Percentiles rank a stretch among this genome's conserved stretches.
Conservation (phyloP, 2,329 filamentous ascomycete species). For the Diaporthe batatas region DNA sequence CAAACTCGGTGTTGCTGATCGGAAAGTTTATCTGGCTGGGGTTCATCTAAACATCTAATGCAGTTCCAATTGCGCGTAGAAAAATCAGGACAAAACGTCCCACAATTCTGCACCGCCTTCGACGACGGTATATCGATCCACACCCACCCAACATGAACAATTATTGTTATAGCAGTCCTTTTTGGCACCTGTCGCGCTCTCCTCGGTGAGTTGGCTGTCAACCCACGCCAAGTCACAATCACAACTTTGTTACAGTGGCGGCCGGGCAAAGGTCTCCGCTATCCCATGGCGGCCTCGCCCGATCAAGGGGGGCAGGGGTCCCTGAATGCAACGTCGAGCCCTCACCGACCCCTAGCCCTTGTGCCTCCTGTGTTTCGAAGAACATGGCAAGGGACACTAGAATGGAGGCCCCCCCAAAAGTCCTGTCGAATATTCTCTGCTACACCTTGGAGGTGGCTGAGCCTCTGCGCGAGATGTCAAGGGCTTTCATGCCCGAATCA, state of each 20-base stretch:
- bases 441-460: constrained; percentile 38
- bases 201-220: not conserved
- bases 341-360: constrained; percentile 20
- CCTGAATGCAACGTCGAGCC: constrained; percentile 17
- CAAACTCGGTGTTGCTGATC: constrained; percentile 28
- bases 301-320: not conserved
- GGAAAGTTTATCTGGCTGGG: constrained; percentile 25
- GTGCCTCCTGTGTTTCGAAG: constrained; percentile 22
- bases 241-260: not conserved
- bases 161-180: not conserved
- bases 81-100: constrained; percentile 11
- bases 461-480: constrained; percentile 23
- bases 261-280: not conserved
- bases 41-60: constrained; percentile 24
- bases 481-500: constrained; percentile 7
- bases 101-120: constrained; percentile 13
- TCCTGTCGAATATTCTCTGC: constrained; percentile 23
- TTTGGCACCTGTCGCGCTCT: not conserved
- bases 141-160: not conserved
- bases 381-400: not conserved
- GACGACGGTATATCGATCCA: not conserved
- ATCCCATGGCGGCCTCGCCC: constrained; percentile 1
- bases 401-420: constrained; percentile 16
- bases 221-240: not conserved
- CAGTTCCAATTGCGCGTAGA: constrained; percentile 1